Evolutionary conservation across 495 filamentous ascomycete species (phyloP).

Genomic region (Lasiosphaeria miniovina): DNA sequence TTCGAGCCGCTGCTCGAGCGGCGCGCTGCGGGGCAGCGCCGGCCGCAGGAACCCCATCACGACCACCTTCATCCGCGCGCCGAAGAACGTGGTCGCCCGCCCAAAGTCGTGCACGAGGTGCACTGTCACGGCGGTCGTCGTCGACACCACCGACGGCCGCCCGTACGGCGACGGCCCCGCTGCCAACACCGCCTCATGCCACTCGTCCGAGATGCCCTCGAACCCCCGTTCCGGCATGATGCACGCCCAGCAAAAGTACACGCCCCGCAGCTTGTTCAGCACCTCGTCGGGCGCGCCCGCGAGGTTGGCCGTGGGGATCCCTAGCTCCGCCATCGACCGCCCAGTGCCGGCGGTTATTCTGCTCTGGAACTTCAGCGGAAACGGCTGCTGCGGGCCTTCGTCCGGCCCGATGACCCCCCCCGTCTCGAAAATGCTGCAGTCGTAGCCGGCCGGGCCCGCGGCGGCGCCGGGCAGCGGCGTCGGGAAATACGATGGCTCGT

Average conservation of each 20-base stretch:
- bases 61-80: constrained; percentile 45
- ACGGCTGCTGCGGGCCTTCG: constrained; percentile 53
- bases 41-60: constrained; percentile 55
- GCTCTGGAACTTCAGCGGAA: constrained; percentile 55
- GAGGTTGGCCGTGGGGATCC: constrained; percentile 42
- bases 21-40: constrained; percentile 23
- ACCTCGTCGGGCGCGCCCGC: constrained; percentile 45
- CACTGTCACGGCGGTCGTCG: constrained; percentile 39
- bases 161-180: constrained; percentile 40
- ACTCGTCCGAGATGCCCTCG: constrained; percentile 26
- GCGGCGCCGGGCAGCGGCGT: too few relatives aligned
- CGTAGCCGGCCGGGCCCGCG: too few relatives aligned
- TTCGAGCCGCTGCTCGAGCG: constrained; percentile 39
- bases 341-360: constrained; percentile 38
- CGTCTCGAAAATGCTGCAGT: too few relatives aligned
- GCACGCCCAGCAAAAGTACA: constrained; percentile 63
- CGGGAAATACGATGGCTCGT: too few relatives aligned
- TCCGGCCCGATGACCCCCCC: constrained; percentile 34
- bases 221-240: constrained; percentile 26
- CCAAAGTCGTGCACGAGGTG: constrained; percentile 51
- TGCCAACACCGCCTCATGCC: constrained; percentile 56
- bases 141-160: constrained; percentile 37
- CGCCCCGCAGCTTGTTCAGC: constrained; percentile 49
- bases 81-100: constrained; percentile 28
- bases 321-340: constrained; percentile 24